Conservation (phyloP, 305 asterid genomes). For the Fraxinus greggii region DNA sequence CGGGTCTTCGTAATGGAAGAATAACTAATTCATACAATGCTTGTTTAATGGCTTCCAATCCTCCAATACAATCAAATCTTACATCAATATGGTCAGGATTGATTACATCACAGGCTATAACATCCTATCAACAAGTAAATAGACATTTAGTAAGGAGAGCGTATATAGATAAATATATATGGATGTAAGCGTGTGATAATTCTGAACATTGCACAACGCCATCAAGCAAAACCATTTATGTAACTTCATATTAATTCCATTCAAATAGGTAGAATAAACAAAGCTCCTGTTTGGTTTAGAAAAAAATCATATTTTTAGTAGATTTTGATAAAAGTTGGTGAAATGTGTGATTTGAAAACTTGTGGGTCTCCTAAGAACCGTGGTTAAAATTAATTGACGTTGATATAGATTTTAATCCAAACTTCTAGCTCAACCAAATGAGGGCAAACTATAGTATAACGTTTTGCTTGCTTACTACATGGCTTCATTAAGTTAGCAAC, state of each 20-base stretch:
- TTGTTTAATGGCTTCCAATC: conserved; percentile 76
- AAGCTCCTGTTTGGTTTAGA: not conserved
- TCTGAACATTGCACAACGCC: not conserved
- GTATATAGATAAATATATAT: not conserved
- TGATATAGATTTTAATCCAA: not conserved
- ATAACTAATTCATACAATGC: conserved; percentile 77
- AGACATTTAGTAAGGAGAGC: conserved; percentile 5
- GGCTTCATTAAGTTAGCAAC: not conserved
- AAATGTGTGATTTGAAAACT: too few species aligned
- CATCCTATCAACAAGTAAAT: conserved; percentile 50
- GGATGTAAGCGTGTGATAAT: conserved; percentile 1
- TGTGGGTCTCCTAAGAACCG: not conserved
- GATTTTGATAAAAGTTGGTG: not conserved
- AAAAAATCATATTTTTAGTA: too few species aligned
- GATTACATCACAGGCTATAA: conserved; percentile 88
- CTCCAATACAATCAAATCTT: conserved; percentile 74
- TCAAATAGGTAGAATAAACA: not conserved
- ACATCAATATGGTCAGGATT: conserved; percentile 81
- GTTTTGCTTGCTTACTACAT: not conserved
- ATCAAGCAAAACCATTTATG: conserved; percentile 7
- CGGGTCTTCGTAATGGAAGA: conserved; percentile 83
- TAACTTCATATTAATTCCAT: not conserved
- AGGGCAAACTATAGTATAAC: not conserved
- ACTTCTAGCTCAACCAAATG: not conserved
- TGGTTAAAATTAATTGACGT: too few species aligned